These are phyloP conservation scores for Cucurbita argyrosperma DNA, from an alignment of 306 rosid genomes.

Conservation along the genomic window DNA sequence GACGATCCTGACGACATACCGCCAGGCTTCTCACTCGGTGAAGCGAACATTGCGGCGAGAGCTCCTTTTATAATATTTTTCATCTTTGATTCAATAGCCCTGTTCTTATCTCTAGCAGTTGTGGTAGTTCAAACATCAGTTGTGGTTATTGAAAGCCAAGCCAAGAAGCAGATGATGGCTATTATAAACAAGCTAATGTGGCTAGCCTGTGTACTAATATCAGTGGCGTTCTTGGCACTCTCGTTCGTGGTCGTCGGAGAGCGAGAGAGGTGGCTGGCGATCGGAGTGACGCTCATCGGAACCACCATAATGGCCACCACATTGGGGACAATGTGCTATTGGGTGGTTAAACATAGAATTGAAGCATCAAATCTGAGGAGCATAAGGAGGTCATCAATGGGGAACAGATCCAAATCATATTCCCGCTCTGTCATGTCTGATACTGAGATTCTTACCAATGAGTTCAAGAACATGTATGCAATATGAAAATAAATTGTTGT, in stretches of 20 bases:
- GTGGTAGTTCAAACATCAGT: conserved; percentile 95
- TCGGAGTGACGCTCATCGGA: conserved; percentile 72
- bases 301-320: conserved; percentile 83
- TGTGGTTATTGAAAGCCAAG: conserved; percentile 88
- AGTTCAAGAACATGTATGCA: conserved; percentile 83
- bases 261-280: conserved; percentile 59
- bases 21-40: conserved; percentile 52
- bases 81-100: conserved; percentile 71
- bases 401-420: conserved; percentile 46
- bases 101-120: conserved; percentile 84
- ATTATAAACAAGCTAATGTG: conserved; percentile 95
- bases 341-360: conserved; percentile 80
- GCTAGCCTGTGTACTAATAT: conserved; percentile 75
- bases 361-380: conserved; percentile 59
- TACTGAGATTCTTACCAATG: conserved; percentile 61
- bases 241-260: conserved; percentile 82
- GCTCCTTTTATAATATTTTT: conserved; percentile 57
- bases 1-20: conserved; percentile 43
- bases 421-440: conserved; percentile 58
- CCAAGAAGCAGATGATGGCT: conserved; percentile 99
- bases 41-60: conserved; percentile 68
- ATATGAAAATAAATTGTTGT: conserved; percentile 25
- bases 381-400: conserved; percentile 52
- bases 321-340: conserved; percentile 76
- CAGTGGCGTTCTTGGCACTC: conserved; percentile 79